These are phyloP conservation scores for Cryptococcus sp. DNA, from an alignment of 1,284 basidiomycete genomes.

Conservation along the genomic window DNA sequence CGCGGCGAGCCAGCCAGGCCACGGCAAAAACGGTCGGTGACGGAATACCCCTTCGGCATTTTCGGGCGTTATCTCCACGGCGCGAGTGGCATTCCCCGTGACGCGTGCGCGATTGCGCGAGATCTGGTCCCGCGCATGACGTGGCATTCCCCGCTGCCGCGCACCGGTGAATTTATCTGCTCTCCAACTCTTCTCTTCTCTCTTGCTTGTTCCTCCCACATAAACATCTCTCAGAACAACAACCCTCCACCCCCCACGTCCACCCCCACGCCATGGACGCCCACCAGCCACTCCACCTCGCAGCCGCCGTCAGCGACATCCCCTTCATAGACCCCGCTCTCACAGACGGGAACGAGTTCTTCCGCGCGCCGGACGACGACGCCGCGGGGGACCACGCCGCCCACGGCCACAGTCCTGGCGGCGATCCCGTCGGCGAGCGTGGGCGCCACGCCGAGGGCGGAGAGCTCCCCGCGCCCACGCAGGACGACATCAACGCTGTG, in stretches of 20 bases:
- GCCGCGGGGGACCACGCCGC: neutral
- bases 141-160: too few relatives aligned
- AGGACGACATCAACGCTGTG: constrained; percentile 22
- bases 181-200: neutral
- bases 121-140: too few relatives aligned
- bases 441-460: neutral
- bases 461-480: constrained; percentile 5
- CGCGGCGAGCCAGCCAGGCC: too few relatives aligned
- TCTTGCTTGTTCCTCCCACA: constrained; percentile 14
- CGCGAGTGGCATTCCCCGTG: too few relatives aligned
- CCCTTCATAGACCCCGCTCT: constrained; percentile 15
- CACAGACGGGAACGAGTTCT: constrained; percentile 10
- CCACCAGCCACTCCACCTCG: constrained; percentile 14
- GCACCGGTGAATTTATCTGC: neutral
- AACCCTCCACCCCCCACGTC: constrained; percentile 18
- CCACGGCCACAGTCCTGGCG: neutral
- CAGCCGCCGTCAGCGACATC: constrained; percentile 6
- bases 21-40: too few relatives aligned
- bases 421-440: neutral
- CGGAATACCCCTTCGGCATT: too few relatives aligned
- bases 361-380: constrained; percentile 3
- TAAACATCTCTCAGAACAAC: neutral
- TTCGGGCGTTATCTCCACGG: too few relatives aligned
- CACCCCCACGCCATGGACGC: constrained; percentile 9
- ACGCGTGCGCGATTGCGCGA: too few relatives aligned